phyloP scores from a whole-genome alignment of 2,329 filamentous ascomycete genomes.

The Chrysoporthe deuterocubensis region DNA sequence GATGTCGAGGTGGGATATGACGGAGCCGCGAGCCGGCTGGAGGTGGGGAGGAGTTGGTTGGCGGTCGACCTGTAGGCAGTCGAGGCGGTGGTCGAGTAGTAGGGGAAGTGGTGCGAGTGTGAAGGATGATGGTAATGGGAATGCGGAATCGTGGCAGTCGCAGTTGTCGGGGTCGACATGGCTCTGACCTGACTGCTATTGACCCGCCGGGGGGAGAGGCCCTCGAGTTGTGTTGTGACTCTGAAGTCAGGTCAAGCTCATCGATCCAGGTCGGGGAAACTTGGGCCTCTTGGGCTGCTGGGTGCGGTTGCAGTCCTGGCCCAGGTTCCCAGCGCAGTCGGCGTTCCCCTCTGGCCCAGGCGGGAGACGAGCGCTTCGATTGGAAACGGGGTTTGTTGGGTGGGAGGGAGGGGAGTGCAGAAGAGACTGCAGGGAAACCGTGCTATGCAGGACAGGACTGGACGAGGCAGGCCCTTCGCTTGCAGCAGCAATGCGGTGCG shows the following conservation, averaged over 20 bases:
- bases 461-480: slow-evolving; percentile 2
- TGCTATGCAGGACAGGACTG: background rate
- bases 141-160: slow-evolving; percentile 72
- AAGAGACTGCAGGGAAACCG: background rate
- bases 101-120: slow-evolving; percentile 55
- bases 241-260: slow-evolving; percentile 10
- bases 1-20: slow-evolving; percentile 34
- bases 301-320: background rate
- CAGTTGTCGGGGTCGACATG: slow-evolving; percentile 84
- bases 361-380: slow-evolving; percentile 1
- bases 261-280: slow-evolving; percentile 11
- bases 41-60: slow-evolving; percentile 45
- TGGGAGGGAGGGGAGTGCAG: background rate
- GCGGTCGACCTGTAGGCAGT: slow-evolving; percentile 38
- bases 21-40: slow-evolving; percentile 42
- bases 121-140: slow-evolving; percentile 63
- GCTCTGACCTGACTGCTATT: slow-evolving; percentile 32
- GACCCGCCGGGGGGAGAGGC: slow-evolving; percentile 23
- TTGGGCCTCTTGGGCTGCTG: slow-evolving; percentile 1
- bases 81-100: slow-evolving; percentile 49
- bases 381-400: background rate
- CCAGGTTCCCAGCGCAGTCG: slow-evolving; percentile 2
- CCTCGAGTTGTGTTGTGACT: slow-evolving; percentile 11
- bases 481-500: background rate
- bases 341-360: background rate